Conservation (phyloP, 2,329 filamentous ascomycete genomes). For the Dothideomycetes sp. region DNA sequence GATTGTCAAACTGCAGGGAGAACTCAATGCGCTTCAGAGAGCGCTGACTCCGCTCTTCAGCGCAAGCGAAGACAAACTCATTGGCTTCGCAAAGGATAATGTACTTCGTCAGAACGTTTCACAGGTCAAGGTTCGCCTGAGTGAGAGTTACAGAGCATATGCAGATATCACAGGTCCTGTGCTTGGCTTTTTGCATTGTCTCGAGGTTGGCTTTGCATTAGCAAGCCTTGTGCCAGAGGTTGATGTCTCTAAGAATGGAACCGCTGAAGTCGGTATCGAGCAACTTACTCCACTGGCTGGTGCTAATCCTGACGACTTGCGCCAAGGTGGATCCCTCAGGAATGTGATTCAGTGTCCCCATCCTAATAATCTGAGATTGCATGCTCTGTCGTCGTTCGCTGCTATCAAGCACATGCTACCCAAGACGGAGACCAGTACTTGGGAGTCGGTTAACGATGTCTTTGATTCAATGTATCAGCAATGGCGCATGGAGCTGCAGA, state of each 20-base stretch:
- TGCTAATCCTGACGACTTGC: neutral
- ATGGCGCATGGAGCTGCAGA: slow-evolving; percentile 69
- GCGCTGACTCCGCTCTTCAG: slow-evolving; percentile 9
- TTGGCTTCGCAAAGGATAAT: slow-evolving; percentile 8
- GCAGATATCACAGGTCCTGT: slow-evolving; percentile 75
- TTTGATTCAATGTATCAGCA: slow-evolving; percentile 54
- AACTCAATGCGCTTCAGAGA: slow-evolving; percentile 47
- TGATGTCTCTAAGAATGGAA: neutral
- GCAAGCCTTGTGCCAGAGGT: slow-evolving; percentile 1
- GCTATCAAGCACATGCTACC: slow-evolving; percentile 7
- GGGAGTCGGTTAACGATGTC: slow-evolving; percentile 5
- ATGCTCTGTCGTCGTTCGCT: slow-evolving; percentile 9
- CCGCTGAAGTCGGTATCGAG: neutral
- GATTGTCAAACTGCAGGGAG: slow-evolving; percentile 64
- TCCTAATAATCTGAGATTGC: slow-evolving; percentile 8
- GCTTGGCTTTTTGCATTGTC: slow-evolving; percentile 67
- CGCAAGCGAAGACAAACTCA: neutral
- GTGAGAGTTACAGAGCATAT: slow-evolving; percentile 63
- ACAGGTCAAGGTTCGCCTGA: slow-evolving; percentile 62
- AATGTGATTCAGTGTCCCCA: slow-evolving; percentile 5
- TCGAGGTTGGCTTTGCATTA: slow-evolving; percentile 53
- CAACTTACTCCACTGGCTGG: slow-evolving; percentile 11
- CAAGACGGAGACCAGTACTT: neutral
- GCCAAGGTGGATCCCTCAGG: neutral
- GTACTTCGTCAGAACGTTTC: slow-evolving; percentile 25